These are phyloP conservation scores for Phytophthora aleatoria DNA, from an alignment of 352 stramenopile genomes.

Conservation along the genomic window DNA sequence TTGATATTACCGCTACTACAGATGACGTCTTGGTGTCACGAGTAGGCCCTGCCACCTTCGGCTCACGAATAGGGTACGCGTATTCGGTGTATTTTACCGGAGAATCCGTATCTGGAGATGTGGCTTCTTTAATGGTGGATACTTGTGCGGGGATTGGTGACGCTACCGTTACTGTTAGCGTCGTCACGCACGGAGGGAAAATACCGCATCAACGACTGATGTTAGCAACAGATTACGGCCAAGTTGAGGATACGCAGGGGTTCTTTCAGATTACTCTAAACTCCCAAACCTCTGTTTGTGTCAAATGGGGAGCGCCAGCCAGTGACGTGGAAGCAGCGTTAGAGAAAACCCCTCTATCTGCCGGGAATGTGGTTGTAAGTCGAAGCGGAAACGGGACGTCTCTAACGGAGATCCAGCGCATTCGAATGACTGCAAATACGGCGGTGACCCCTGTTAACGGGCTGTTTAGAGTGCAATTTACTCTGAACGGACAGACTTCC, in stretches of 20 bases:
- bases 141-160: slow-evolving; percentile 37
- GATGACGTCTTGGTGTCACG: slow-evolving; percentile 65
- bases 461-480: slow-evolving; percentile 72
- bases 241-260: slow-evolving; percentile 55
- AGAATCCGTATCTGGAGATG: slow-evolving; percentile 78
- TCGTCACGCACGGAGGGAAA: slow-evolving; percentile 76
- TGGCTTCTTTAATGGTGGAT: slow-evolving; percentile 46
- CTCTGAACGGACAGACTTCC: slow-evolving; percentile 52
- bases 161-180: slow-evolving; percentile 40
- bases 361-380: slow-evolving; percentile 64
- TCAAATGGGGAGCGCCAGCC: slow-evolving; percentile 63
- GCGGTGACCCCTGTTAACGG: slow-evolving; percentile 51
- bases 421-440: slow-evolving; percentile 72
- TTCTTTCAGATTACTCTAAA: slow-evolving; percentile 59
- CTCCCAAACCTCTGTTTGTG: slow-evolving; percentile 37
- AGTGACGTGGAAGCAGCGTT: slow-evolving; percentile 51
- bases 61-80: slow-evolving; percentile 67
- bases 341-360: slow-evolving; percentile 37
- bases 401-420: slow-evolving; percentile 68
- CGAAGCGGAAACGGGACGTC: slow-evolving; percentile 60
- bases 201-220: slow-evolving; percentile 81
- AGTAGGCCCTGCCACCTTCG: slow-evolving; percentile 38
- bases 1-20: slow-evolving; percentile 31
- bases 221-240: slow-evolving; percentile 82
- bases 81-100: slow-evolving; percentile 95